These are phyloP conservation scores for Mycocentrospora acerina DNA, from an alignment of 2,329 filamentous ascomycete species.

Conservation along the genomic window DNA sequence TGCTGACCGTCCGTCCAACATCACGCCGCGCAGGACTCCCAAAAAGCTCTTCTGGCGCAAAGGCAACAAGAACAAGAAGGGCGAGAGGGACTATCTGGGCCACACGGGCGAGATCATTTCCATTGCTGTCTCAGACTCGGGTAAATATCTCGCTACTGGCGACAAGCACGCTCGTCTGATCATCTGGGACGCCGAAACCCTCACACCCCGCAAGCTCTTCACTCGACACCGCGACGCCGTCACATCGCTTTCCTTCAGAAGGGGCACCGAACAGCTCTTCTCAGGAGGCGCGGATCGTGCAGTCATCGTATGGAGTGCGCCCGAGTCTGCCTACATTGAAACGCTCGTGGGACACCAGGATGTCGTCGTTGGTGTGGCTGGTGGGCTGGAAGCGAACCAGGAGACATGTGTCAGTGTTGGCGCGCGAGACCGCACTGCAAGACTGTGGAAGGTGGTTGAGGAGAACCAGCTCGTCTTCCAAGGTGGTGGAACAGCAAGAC, in stretches of 20 bases:
- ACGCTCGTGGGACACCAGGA: slow-evolving; percentile 97
- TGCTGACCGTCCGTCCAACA: slow-evolving; percentile 31
- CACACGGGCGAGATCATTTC: slow-evolving; percentile 80
- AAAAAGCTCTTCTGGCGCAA: slow-evolving; percentile 64
- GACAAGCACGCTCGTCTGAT: slow-evolving; percentile 82
- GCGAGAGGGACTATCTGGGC: slow-evolving; percentile 64
- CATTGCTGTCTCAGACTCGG: slow-evolving; percentile 84
- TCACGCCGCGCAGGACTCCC: slow-evolving; percentile 62
- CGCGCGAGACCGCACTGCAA: slow-evolving; percentile 84
- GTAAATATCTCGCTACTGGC: slow-evolving; percentile 87
- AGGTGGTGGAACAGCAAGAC: slow-evolving; percentile 63
- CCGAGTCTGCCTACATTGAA: slow-evolving; percentile 91
- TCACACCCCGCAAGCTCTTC: slow-evolving; percentile 80
- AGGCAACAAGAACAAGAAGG: slow-evolving; percentile 60
- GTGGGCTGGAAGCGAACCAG: slow-evolving; percentile 60
- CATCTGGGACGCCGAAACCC: slow-evolving; percentile 79
- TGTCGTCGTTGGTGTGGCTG: slow-evolving; percentile 77
- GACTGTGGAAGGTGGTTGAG: slow-evolving; percentile 94
- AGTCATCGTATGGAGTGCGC: slow-evolving; percentile 91
- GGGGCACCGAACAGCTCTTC: slow-evolving; percentile 87
- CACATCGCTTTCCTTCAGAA: slow-evolving; percentile 79
- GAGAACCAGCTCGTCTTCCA: slow-evolving; percentile 95
- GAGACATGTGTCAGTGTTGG: slow-evolving; percentile 92
- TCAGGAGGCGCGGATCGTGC: slow-evolving; percentile 88
- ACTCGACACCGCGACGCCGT: slow-evolving; percentile 89